phyloP scores from a whole-genome alignment of 2,329 filamentous ascomycete species.

The Ilyonectria destructans region DNA sequence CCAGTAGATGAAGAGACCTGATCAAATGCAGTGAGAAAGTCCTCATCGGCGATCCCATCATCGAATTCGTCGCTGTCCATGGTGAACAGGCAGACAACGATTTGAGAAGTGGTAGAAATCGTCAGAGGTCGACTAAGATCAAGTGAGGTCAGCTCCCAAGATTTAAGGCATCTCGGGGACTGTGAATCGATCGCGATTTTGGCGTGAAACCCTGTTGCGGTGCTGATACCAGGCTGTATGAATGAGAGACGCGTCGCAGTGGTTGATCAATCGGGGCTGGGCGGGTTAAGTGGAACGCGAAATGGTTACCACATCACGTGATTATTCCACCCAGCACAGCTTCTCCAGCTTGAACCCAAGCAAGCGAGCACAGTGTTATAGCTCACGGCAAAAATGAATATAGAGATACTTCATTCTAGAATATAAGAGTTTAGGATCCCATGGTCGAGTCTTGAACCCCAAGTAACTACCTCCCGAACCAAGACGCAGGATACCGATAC shows the following conservation, averaged over 20 bases:
- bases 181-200: not conserved
- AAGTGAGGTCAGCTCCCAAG: not conserved
- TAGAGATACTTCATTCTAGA: too few relatives aligned
- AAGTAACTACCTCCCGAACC: too few relatives aligned
- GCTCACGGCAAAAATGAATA: not conserved
- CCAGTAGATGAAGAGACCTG: conserved; percentile 60
- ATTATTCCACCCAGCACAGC: not conserved
- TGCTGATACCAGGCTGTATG: conserved; percentile 1
- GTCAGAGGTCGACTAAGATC: not conserved
- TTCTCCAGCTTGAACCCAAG: not conserved
- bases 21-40: conserved; percentile 74
- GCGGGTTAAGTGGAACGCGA: conserved; percentile 47
- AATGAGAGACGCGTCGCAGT: conserved; percentile 32
- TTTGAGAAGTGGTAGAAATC: not conserved
- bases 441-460: too few relatives aligned
- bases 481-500: too few relatives aligned
- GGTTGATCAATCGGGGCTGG: conserved; percentile 17
- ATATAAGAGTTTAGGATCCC: too few relatives aligned
- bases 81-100: conserved; percentile 27
- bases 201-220: not conserved
- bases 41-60: conserved; percentile 77
- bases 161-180: conserved; percentile 13
- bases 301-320: conserved; percentile 52
- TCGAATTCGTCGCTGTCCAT: conserved; percentile 77
- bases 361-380: not conserved